Percentiles rank a stretch among this genome's conserved stretches.
phyloP scores from a whole-genome alignment of 306 rosid genomes.

The Sophora flavescens region DNA sequence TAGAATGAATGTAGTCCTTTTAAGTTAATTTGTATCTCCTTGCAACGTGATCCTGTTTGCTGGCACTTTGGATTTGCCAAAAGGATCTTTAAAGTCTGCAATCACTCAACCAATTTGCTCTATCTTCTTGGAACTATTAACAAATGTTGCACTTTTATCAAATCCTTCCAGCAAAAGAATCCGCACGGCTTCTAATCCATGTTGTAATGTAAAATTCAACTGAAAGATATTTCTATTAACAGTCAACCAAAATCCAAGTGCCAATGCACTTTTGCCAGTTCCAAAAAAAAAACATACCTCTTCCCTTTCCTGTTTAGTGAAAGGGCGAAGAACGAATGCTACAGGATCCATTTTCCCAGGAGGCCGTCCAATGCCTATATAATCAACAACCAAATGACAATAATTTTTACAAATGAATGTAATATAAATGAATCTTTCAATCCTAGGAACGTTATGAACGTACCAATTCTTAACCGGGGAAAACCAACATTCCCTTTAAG shows the following conservation, averaged over 20 bases:
- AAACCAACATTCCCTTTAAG: slow-evolving; percentile 79
- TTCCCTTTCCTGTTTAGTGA: slow-evolving; percentile 77
- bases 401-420: slow-evolving; percentile 10
- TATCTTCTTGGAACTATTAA: slow-evolving; percentile 54
- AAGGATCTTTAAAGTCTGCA: slow-evolving; percentile 29
- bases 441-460: slow-evolving; percentile 15
- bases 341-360: slow-evolving; percentile 74
- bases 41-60: slow-evolving; percentile 16
- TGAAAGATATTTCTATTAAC: slow-evolving; percentile 53
- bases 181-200: slow-evolving; percentile 76
- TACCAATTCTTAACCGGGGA: slow-evolving; percentile 89
- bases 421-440: slow-evolving; percentile 20
- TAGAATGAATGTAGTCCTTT: slow-evolving; percentile 31
- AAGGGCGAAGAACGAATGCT: slow-evolving; percentile 81
- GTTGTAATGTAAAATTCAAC: slow-evolving; percentile 79
- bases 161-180: slow-evolving; percentile 87
- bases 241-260: slow-evolving; percentile 36
- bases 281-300: slow-evolving; percentile 59
- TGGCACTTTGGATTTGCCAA: slow-evolving; percentile 33
- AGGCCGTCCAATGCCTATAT: slow-evolving; percentile 62
- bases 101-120: slow-evolving; percentile 50
- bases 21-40: slow-evolving; percentile 36
- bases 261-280: background rate
- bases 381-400: slow-evolving; percentile 35
- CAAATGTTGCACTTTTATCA: slow-evolving; percentile 71